A percentile compares a stretch with the other conserved stretches of the same genome.
These are phyloP conservation scores for Prunus campanulata DNA, from an alignment of 306 rosid genomes.

Conservation along the genomic window DNA sequence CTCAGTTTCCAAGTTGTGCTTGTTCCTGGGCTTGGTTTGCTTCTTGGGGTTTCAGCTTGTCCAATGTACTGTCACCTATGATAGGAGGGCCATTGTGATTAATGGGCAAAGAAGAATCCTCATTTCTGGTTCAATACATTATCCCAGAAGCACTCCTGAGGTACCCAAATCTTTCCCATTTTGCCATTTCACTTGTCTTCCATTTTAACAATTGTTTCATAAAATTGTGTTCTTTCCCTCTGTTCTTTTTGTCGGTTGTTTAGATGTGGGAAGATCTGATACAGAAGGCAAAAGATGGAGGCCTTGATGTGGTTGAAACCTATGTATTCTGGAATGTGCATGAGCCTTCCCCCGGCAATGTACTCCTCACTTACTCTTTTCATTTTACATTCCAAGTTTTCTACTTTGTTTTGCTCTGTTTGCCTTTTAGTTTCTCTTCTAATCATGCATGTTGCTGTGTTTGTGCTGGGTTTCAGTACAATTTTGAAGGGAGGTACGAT, in stretches of 20 bases:
- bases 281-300: conserved; percentile 92
- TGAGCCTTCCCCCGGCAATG: conserved; percentile 95
- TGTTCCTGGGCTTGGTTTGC: conserved; percentile 44
- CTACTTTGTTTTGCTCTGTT: conserved; percentile 8
- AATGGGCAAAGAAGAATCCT: conserved; percentile 94
- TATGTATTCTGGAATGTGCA: conserved; percentile 97
- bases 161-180: conserved; percentile 35
- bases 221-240: conserved; percentile 8
- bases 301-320: conserved; percentile 88
- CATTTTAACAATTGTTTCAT: neutral
- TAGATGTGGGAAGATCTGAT: conserved; percentile 99
- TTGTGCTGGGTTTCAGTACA: conserved; percentile 57
- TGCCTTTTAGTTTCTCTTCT: neutral
- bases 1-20: conserved; percentile 49
- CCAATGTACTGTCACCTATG: conserved; percentile 76
- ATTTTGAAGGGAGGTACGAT: conserved; percentile 91
- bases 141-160: conserved; percentile 99
- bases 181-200: neutral
- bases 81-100: conserved; percentile 80
- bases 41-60: conserved; percentile 42
- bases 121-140: conserved; percentile 94
- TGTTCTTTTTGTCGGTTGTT: neutral
- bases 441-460: conserved; percentile 17
- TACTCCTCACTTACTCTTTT: conserved; percentile 31
- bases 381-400: neutral